Evolutionary conservation across 1,284 basidiomycete species (phyloP), one percentile per base, ranked within the genome.

Genomic region (Naganishia cerealis): DNA sequence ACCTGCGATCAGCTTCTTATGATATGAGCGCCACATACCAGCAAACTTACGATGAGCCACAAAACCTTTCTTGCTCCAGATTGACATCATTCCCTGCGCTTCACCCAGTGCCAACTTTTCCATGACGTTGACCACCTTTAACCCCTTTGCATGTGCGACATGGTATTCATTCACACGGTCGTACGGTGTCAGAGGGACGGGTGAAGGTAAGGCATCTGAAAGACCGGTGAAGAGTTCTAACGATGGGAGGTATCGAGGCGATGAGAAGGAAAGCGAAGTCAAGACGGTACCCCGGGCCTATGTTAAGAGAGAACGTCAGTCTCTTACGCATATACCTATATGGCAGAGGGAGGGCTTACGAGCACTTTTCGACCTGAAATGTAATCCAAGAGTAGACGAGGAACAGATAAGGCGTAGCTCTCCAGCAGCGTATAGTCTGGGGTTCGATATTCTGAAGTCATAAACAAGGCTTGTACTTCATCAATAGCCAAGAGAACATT

Each of bases 401-500:
- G 91, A 24, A 92, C 80, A 10, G 90, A 89, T 3, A 98, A 84
- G 75, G 95, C 89, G 76, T 90, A 92, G 0, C 90, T 81, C 72
- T 90, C 86, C 67, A 97, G 86, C 7, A 81, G 75, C 12, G 84
- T 81, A 78, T 88, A 94, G 65, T 90, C 87, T 1, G 91, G 90
- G 68, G 92, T 88, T 50, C 88, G 86, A 82, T 96, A 97, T 21
- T 83, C 78, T 0, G 88, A 86, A 57, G 84, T 85, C 74, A 85
- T 82, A 77, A 91, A 94, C 40, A 96, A 81, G 0, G 90, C 84
- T 76, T 96, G 93, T 73, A 89, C 87, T 73, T 94, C 91, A 75
- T 97, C 94, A 0, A 96, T 81, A 0, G 92, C 93, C 36, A 95
- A 81, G 7, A 97, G 79, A 1, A 96, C 88, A 0, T 94, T 91